Evolutionary conservation across 345 rosid genomes (phyloP), one percentile per base, ranked within the genome.

Genomic region (Pistacia vera): DNA sequence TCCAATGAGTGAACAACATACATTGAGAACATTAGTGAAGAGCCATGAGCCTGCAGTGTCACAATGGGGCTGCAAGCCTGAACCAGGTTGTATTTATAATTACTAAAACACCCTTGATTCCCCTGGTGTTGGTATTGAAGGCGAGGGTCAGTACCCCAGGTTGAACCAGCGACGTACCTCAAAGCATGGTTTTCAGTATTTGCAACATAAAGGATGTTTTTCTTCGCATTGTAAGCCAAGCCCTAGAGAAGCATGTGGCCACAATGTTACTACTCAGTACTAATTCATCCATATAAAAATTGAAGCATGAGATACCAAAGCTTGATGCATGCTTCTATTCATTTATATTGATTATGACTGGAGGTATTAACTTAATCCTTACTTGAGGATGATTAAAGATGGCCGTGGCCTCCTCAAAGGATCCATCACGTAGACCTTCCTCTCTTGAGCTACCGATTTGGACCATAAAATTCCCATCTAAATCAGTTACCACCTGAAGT

Each of bases 101-200:
- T 70, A 66, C 56, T 36, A 75, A 11, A 36, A 4, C 30, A 58
- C 20, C 38, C 22, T 28, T n/a, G 14, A 59, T 51, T 48, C 48
- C 41, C 25, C 18, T 13, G 20, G 13, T 8, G 36, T 7, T 1
- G 4, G 48, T 46, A 14, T 1, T 41, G 30, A 7, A 48, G 66
- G n/a, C n/a, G 5, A 22, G 28, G 5, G 51, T 22, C 25, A 22
- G 25, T 22, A 22, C 25, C 25, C 25, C 25, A 22, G 25, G 25
- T 22, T 22, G 25, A 22, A 22, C 25, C 25, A 22, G 10, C 58
- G n/a, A 67, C 76, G 22, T 78, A 90, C 98, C 99, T 91, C 85
- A 95, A 80, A 83, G 98, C 98, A 81, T 95, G 99, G 77, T 91
- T 95, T 86, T 95, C 98, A 1, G 99, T 93, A 80, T 95, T 97